A percentile compares a stretch with the other conserved stretches of the same genome.
Conservation (phyloP, 306 rosid species). For the Crotalaria pallida region DNA sequence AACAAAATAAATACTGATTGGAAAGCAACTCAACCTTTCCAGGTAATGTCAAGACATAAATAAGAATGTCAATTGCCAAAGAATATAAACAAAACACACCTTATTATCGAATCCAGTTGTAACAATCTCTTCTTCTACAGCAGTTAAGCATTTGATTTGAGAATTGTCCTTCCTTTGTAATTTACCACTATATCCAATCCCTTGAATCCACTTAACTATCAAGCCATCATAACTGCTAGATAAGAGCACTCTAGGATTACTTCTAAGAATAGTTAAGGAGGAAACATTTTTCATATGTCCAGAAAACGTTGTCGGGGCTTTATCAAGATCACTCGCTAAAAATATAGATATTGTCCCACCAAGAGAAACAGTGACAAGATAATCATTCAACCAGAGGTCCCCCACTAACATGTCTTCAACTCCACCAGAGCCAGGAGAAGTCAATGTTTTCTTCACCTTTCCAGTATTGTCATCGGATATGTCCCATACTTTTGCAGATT, state of each 20-base stretch:
- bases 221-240: slow-evolving; percentile 94
- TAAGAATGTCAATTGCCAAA: background rate
- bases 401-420: slow-evolving; percentile 96
- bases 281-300: slow-evolving; percentile 94
- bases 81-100: slow-evolving; percentile 34
- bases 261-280: slow-evolving; percentile 65
- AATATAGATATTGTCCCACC: slow-evolving; percentile 80
- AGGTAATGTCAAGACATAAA: background rate
- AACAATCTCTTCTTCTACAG: slow-evolving; percentile 72
- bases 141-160: slow-evolving; percentile 80
- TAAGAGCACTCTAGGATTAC: slow-evolving; percentile 62
- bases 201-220: slow-evolving; percentile 87
- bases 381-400: slow-evolving; percentile 79
- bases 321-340: slow-evolving; percentile 73
- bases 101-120: slow-evolving; percentile 85
- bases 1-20: background rate
- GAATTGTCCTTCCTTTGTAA: slow-evolving; percentile 74
- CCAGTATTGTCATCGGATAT: slow-evolving; percentile 74
- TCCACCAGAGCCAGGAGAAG: slow-evolving; percentile 72
- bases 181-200: slow-evolving; percentile 80
- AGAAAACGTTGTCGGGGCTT: slow-evolving; percentile 59
- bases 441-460: slow-evolving; percentile 67
- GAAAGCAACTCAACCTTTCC: background rate
- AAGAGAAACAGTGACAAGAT: slow-evolving; percentile 80
- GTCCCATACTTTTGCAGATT: slow-evolving; percentile 88